A percentile compares a stretch with the other conserved stretches of the same genome.
These are phyloP conservation scores for Cystobasidium ongulense DNA, from an alignment of 768 basidiomycete genomes.

Conservation along the genomic window DNA sequence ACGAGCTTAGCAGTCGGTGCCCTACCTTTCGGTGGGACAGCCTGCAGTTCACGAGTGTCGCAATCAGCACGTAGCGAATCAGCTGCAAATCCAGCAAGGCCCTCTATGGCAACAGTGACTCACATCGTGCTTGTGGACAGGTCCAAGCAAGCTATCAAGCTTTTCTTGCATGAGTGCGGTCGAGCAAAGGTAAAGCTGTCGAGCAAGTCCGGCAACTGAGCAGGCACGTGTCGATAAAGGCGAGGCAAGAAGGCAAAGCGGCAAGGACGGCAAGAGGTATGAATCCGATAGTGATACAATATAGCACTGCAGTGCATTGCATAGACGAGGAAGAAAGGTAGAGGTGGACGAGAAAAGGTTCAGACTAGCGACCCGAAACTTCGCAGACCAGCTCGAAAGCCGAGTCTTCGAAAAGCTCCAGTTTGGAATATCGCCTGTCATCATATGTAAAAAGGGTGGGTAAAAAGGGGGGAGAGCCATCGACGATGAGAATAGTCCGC, in stretches of 20 bases:
- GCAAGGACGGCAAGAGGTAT: not conserved
- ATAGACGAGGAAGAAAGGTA: not conserved
- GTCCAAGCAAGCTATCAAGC: slow-evolving; percentile 10
- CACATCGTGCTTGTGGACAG: slow-evolving; percentile 6
- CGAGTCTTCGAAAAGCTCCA: not conserved
- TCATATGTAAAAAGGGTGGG: not conserved
- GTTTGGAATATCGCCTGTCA: not conserved
- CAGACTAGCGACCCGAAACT: slow-evolving; percentile 6
- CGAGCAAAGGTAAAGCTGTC: not conserved
- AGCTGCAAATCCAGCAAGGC: not conserved
- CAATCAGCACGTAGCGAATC: not conserved
- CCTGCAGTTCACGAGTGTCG: not conserved
- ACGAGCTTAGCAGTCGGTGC: not conserved
- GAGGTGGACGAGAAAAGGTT: not conserved
- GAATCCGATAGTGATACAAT: not conserved
- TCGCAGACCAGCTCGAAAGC: not conserved
- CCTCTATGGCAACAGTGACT: not conserved
- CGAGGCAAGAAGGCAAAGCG: not conserved
- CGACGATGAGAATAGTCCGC: slow-evolving; percentile 21
- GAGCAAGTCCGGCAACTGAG: not conserved
- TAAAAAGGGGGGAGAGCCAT: not conserved
- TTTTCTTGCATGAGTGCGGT: not conserved
- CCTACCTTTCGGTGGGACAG: not conserved
- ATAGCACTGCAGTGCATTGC: not conserved
- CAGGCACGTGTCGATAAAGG: not conserved